Evolutionary conservation across 192 early-diverging fungal species (phyloP), one percentile per base, ranked within the genome.

Genomic region (Entomortierella chlamydospora): DNA sequence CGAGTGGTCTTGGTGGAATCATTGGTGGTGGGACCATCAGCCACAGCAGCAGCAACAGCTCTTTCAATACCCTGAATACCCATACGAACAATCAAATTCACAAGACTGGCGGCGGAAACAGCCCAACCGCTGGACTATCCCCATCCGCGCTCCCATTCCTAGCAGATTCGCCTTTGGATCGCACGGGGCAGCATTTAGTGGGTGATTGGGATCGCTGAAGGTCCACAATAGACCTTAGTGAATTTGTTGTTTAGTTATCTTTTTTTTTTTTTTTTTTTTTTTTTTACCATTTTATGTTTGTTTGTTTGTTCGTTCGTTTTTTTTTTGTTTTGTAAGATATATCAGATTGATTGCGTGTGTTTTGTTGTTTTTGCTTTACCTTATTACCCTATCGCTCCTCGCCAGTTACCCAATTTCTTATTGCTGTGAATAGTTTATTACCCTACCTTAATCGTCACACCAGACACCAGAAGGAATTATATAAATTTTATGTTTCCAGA

Each of bases 11-110:
- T 13, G 58, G 76, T 9, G 76, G 76, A 5, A 70, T 79, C 57
- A 79, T 79, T 49, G 76, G 76, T 29, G 76, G 76, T 9, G 76
- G 68, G 20, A 79, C 76, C 1, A 79, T 79, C 15, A 79, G 76
- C 31, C 74, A 78, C 49, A 64, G 43, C 28, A 43, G 39, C 43
- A 47, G 49, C 37, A 49, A 30, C 34, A 20, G 29, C 20, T 62
- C 51, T 6, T 56, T 39, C 53, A 71, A 62, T 57, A 28, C 61
- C 30, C 47, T 52, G 13, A 41, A 64, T 55, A 42, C 54, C 57
- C 31, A 60, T 50, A 68, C 56, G 33, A 55, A 11, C 22, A 28
- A 13, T 29, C 13, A 42, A 8, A 37, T 37, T 37, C 51, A 26
- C 55, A 55, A 78, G 22, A 59, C 31, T 26, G 15, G 0, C 22